Percentiles rank a stretch among this genome's conserved stretches.
Evolutionary conservation across 441 rosid species (phyloP).

Genomic region (Cnidoscolus chayamansa): DNA sequence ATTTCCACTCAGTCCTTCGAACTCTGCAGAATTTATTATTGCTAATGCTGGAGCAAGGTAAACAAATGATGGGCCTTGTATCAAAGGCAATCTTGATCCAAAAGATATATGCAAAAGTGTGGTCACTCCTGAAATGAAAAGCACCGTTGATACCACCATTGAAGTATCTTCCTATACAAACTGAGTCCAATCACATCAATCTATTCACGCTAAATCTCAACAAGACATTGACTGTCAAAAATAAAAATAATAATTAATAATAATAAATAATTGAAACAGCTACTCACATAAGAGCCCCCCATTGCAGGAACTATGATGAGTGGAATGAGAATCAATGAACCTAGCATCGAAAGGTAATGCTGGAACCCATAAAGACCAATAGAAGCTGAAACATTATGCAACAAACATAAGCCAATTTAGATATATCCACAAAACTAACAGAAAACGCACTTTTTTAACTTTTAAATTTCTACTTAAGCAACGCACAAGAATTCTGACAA

Average conservation of each 20-base stretch:
- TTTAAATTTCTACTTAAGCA: not conserved
- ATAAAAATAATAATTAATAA: too few relatives aligned
- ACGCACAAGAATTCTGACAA: too few relatives aligned
- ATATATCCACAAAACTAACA: slow-evolving; percentile 14
- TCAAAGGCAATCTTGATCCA: slow-evolving; percentile 91
- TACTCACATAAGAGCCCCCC: slow-evolving; percentile 91
- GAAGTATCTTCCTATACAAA: slow-evolving; percentile 82
- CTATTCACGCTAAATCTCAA: not conserved
- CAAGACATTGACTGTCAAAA: slow-evolving; percentile 5
- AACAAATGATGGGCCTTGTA: slow-evolving; percentile 94
- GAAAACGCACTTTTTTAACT: not conserved
- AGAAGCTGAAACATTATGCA: slow-evolving; percentile 55
- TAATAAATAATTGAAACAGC: slow-evolving; percentile 15
- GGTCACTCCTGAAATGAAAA: slow-evolving; percentile 84
- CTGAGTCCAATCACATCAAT: slow-evolving; percentile 41
- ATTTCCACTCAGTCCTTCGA: slow-evolving; percentile 79
- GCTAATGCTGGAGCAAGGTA: slow-evolving; percentile 88
- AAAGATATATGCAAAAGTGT: slow-evolving; percentile 81
- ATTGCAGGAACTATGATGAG: slow-evolving; percentile 94
- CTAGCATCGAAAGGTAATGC: slow-evolving; percentile 87
- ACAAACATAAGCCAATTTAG: slow-evolving; percentile 22
- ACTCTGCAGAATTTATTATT: slow-evolving; percentile 83
- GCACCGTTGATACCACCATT: slow-evolving; percentile 76
- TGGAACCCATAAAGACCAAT: slow-evolving; percentile 92
- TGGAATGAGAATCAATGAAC: slow-evolving; percentile 86